Base-by-base conservation (phyloP, 345 rosid genomes). In the Euclidium syriacum region DNA sequence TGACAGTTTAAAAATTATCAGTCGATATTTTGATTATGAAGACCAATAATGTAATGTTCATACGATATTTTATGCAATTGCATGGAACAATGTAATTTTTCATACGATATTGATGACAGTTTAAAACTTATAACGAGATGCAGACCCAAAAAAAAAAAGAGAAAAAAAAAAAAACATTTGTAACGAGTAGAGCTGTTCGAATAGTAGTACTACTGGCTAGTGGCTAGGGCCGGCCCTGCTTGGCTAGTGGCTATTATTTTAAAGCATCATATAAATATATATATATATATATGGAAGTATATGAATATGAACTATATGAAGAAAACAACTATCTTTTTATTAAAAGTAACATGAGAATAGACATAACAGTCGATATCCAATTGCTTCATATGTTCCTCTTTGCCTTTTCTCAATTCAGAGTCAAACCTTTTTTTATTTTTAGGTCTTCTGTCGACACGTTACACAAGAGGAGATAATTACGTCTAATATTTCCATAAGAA, bases 351-450 rank as follows among this genome's bases (percentile, higher is more conserved):
- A 59, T 24, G 67, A 59, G 35, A 68, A 68, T 58, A 59, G 67
- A 51, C 68, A 44, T 43, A 35, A 29, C 62, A 52, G 56, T 69
- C 67, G 44, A 52, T 49, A 56, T 52, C 62, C 56, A 69, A 18
- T 69, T 69, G 54, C 56, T 44, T 39, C 44, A 43, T 61, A 52
- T 43, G 73, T 69, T 69, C 53, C 62, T 52, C 68, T 69, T 52
- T 60, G 73, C 55, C 67, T 52, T 68, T 68, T 25, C 60, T 61
- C 68, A 25, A 35, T 62, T 69, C 68, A 61, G 73, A 53, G 62
- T 44, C 67, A 69, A 52, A 30, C 62, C 24, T 36, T 6, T 36
- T 3, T 38, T 11, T 36, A 1, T 29, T 67, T 29, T 50, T 58
- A 22, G 62, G 61, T 42, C 16, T 11, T 52, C 3, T 43, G 25